Base-by-base conservation (phyloP, 2,329 filamentous ascomycete species). In the Exophiala bonariae region DNA sequence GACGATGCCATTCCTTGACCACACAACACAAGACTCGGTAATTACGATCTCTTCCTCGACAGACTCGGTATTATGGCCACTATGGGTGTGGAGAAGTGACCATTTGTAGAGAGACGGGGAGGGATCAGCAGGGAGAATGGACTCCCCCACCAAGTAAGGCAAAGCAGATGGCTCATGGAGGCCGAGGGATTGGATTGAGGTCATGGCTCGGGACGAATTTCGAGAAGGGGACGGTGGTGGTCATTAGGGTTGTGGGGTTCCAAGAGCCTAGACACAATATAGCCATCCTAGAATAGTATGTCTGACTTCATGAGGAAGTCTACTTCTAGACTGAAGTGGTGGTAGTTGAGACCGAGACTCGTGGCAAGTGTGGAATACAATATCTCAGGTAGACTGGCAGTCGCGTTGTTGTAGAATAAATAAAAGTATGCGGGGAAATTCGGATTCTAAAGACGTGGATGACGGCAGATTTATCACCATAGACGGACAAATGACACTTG, bases 161-260 rank as follows among this genome's bases (percentile, higher is more conserved):
- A 97, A 77, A 56, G 86, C 90, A 52, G 87, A 82, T 51, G 95
- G 91, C 72, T 87, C 84, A 74, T 97, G 92, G 63, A 96, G 78
- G 67, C 93, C 93, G 62, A 96, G 80, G 56, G 92, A 96, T 68
- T 83, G 87, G 71, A 96, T 82, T 65, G 87, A 84, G 59, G 92
- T 92, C 95, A 99, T 99, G 42, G 37, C 41, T 49, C 28, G 19
- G 41, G 34, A 34, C 23, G 10, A 37, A 19, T 8, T 20, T 11
- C 16, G 37, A 41, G 28, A 38, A 17, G 11, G 33, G 33, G 26
- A 36, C 26, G 36, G 44, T 23, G 33, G 42, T 45, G 44, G 47
- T 48, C 51, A 54, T 54, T 26, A 26, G 23, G 23, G 6, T 26
- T 26, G 23, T 6, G 23, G 23, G n/a, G n/a, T n/a, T n/a, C n/a